A percentile compares a stretch with the other conserved stretches of the same genome.
Evolutionary conservation across 306 rosid genomes (phyloP).

Genomic region (Cucurbita pepo): DNA sequence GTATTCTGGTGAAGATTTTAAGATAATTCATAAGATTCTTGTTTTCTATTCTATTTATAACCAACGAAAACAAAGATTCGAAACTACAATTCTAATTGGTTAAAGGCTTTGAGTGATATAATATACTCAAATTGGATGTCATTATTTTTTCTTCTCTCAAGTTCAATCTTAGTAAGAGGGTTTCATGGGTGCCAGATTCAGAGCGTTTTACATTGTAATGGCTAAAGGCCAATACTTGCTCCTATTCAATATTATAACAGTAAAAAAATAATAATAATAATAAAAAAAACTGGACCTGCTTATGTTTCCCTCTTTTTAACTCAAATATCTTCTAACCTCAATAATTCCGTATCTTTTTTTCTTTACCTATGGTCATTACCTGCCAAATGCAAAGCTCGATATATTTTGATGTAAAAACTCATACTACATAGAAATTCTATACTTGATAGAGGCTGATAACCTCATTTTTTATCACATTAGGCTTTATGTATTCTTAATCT

Average conservation of each 20-base stretch:
- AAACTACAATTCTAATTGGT: neutral
- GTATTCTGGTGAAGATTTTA: neutral
- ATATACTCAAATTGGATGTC: neutral
- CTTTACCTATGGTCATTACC: neutral
- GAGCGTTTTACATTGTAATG: neutral
- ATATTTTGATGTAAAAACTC: neutral
- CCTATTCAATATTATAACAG: neutral
- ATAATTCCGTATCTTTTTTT: neutral
- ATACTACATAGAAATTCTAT: neutral
- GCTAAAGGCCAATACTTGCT: neutral
- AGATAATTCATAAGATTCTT: neutral
- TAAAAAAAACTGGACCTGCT: neutral
- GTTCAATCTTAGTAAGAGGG: neutral
- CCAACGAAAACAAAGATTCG: neutral
- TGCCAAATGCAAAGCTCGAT: too few species aligned
- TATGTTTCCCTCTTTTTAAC: neutral
- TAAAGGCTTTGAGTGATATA: neutral
- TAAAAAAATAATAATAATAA: too few species aligned
- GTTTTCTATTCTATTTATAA: neutral
- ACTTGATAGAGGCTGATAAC: conserved; percentile 24
- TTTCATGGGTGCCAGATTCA: neutral
- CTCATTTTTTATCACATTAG: conserved; percentile 27
- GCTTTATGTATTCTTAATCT: conserved; percentile 38
- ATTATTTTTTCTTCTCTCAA: neutral
- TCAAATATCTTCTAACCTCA: neutral